Evolutionary conservation across 495 filamentous ascomycete species (phyloP).

Genomic region (Talaromyces nanjingensis): DNA sequence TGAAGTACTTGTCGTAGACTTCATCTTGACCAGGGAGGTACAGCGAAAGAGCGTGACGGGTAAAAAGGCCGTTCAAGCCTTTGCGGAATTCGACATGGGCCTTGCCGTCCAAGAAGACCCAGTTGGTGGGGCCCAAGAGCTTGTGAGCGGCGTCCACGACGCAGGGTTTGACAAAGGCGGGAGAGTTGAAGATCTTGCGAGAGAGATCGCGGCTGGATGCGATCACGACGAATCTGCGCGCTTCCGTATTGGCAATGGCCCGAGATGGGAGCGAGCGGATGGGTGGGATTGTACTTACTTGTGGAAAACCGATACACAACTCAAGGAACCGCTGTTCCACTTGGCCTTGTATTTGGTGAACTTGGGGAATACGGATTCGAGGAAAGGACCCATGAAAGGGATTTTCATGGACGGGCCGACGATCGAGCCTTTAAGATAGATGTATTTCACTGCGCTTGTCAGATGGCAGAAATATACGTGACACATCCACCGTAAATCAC

Average conservation of each 20-base stretch:
- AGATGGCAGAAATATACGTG: conserved; percentile 15
- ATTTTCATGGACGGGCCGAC: conserved; percentile 76
- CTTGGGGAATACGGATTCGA: conserved; percentile 85
- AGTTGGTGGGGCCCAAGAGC: conserved; percentile 85
- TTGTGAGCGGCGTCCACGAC: conserved; percentile 95
- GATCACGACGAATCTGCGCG: conserved; percentile 85
- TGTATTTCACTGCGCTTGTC: conserved; percentile 63
- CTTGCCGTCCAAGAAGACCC: conserved; percentile 97
- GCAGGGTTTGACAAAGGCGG: conserved; percentile 87
- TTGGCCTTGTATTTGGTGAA: conserved; percentile 86
- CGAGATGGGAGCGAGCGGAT: neutral
- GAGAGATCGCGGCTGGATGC: conserved; percentile 94
- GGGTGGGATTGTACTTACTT: conserved; percentile 59
- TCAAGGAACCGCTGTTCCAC: conserved; percentile 84
- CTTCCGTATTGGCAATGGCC: conserved; percentile 11
- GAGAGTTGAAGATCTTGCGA: conserved; percentile 95
- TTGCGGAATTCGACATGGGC: conserved; percentile 95
- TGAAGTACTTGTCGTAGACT: conserved; percentile 83
- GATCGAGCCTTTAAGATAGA: conserved; percentile 80
- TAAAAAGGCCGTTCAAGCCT: conserved; percentile 92
- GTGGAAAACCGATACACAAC: conserved; percentile 98
- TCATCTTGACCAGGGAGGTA: conserved; percentile 93
- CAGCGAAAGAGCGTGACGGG: conserved; percentile 74
- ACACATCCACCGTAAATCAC: conserved; percentile 17
- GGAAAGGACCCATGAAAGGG: conserved; percentile 94